Evolutionary conservation across 352 stramenopile genomes (phyloP).

Genomic region (Phytophthora palmivora): DNA sequence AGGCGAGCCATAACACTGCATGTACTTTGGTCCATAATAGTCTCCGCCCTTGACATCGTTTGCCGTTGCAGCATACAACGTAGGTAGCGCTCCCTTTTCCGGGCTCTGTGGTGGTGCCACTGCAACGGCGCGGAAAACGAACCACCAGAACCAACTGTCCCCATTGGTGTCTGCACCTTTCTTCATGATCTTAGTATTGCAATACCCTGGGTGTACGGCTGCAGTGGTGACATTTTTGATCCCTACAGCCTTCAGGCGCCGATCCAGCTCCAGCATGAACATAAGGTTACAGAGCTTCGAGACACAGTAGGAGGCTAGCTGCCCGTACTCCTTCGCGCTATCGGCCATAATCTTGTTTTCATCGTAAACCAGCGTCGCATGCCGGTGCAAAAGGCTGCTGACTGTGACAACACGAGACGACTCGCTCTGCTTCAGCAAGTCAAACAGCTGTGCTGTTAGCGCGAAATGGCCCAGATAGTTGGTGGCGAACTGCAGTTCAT

Average conservation of each 20-base stretch:
- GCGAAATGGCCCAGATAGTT: slow-evolving; percentile 71
- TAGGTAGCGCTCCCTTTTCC: slow-evolving; percentile 49
- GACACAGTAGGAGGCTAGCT: slow-evolving; percentile 40
- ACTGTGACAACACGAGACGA: slow-evolving; percentile 49
- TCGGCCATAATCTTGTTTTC: slow-evolving; percentile 30
- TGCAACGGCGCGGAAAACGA: slow-evolving; percentile 11
- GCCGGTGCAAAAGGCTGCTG: slow-evolving; percentile 47
- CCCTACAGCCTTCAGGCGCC: slow-evolving; percentile 12
- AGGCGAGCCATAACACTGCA: slow-evolving; percentile 33
- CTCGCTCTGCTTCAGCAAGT: slow-evolving; percentile 33
- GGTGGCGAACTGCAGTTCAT: slow-evolving; percentile 64
- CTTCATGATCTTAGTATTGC: slow-evolving; percentile 41
- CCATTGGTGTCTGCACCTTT: slow-evolving; percentile 27
- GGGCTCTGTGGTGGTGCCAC: slow-evolving; percentile 14
- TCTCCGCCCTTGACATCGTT: slow-evolving; percentile 31
- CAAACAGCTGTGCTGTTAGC: slow-evolving; percentile 53
- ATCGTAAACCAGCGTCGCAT: slow-evolving; percentile 19
- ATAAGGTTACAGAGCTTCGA: slow-evolving; percentile 66
- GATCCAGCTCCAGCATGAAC: slow-evolving; percentile 54
- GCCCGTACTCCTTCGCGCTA: slow-evolving; percentile 28
- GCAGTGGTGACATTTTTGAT: slow-evolving; percentile 32
- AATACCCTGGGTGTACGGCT: slow-evolving; percentile 42
- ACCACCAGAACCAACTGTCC: slow-evolving; percentile 28
- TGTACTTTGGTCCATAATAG: slow-evolving; percentile 50
- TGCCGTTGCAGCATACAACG: slow-evolving; percentile 48